Evolutionary conservation across 345 rosid genomes (phyloP).

Genomic region (Eucalyptus dawsonii): DNA sequence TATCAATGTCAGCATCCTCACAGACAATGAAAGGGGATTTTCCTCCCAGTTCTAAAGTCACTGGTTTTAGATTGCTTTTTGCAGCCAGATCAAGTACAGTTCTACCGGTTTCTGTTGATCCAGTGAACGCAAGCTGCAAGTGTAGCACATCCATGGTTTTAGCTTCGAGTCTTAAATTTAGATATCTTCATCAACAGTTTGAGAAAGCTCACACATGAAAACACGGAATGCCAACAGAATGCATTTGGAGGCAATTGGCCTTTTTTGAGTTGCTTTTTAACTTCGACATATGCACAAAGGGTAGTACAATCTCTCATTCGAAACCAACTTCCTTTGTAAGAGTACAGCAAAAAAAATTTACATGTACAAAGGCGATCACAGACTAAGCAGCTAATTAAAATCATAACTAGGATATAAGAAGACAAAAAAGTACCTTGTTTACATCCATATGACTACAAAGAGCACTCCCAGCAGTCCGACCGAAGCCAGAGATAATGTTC

Average conservation of each 20-base stretch:
- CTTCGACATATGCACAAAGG: not conserved
- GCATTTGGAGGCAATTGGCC: not conserved
- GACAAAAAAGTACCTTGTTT: conserved; percentile 52
- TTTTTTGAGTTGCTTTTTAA: not conserved
- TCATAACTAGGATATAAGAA: not conserved
- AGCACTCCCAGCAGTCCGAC: conserved; percentile 83
- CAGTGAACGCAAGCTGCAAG: conserved; percentile 7
- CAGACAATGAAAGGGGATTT: conserved; percentile 9
- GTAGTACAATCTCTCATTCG: not conserved
- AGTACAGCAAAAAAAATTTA: not conserved
- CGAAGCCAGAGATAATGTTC: conserved; percentile 78
- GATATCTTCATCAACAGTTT: not conserved
- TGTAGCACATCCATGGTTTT: not conserved
- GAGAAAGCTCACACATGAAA: not conserved
- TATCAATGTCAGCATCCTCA: conserved; percentile 2
- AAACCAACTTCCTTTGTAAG: not conserved
- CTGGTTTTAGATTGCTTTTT: conserved; percentile 6
- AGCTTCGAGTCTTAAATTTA: not conserved
- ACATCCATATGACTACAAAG: conserved; percentile 83
- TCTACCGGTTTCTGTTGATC: not conserved
- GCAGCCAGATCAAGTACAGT: not conserved
- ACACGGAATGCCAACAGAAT: not conserved
- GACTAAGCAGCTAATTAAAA: not conserved
- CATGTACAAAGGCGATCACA: not conserved
- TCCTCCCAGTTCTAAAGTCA: conserved; percentile 8